These are phyloP conservation scores for Graphilbum sp. DNA, from an alignment of 2,329 filamentous ascomycete species.

Conservation along the genomic window DNA sequence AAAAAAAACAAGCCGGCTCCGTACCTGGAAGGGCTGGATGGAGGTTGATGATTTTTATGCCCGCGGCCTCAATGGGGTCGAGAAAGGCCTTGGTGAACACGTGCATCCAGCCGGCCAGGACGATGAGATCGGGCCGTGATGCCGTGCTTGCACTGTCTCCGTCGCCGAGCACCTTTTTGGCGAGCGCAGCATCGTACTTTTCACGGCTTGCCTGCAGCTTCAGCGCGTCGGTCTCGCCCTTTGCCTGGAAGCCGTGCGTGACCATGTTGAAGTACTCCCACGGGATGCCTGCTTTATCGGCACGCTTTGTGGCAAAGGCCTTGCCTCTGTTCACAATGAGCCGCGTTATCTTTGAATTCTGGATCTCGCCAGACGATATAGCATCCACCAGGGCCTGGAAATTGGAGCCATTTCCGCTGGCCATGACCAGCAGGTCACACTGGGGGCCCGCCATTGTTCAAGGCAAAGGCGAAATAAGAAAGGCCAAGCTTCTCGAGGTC, in stretches of 20 bases:
- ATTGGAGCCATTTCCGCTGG: constrained; percentile 61
- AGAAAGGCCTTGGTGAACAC: constrained; percentile 58
- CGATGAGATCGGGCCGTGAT: constrained; percentile 58
- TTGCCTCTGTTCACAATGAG: constrained; percentile 32
- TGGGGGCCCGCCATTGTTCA: too few relatives aligned
- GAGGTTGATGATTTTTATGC: constrained; percentile 62
- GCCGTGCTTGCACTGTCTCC: too few relatives aligned
- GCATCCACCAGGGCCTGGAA: constrained; percentile 55
- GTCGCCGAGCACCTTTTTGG: constrained; percentile 40
- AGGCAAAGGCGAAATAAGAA: too few relatives aligned
- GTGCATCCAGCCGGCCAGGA: constrained; percentile 81
- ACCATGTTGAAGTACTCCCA: constrained; percentile 72
- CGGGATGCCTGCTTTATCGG: constrained; percentile 42
- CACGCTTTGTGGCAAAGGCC: constrained; percentile 25
- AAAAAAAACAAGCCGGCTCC: too few relatives aligned
- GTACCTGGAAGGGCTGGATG: constrained; percentile 58
- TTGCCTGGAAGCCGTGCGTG: constrained; percentile 45
- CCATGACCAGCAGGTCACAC: constrained; percentile 42
- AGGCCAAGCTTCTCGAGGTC: too few relatives aligned
- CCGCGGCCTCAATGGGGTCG: constrained; percentile 43
- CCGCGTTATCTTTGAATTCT: constrained; percentile 25
- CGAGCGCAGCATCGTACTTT: constrained; percentile 61
- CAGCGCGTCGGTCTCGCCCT: constrained; percentile 41
- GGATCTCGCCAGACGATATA: constrained; percentile 21
- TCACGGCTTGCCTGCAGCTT: constrained; percentile 40